Base-by-base conservation (phyloP, 768 basidiomycete species). In the Guyanaporus albipodus region DNA sequence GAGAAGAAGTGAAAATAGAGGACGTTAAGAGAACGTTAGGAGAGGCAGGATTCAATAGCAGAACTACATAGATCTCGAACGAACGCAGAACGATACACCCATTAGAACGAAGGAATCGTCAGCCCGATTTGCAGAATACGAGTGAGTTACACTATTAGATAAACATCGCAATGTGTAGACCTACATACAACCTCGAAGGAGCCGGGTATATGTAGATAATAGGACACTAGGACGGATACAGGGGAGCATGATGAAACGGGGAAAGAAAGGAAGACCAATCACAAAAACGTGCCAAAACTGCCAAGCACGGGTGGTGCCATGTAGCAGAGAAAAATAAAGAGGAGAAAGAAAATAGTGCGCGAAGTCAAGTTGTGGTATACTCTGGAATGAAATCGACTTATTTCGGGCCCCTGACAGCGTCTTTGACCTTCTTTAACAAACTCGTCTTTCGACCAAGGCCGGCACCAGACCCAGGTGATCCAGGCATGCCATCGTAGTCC, bases 1-100 rank as follows among this genome's bases (percentile, higher is more conserved):
- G 96, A 26, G 78, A 75, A 37, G 88, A 97, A 64, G 95, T 99
- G 4, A 73, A 68, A 33, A 94, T 99, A 50, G 68, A 69, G 37
- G 83, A 87, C 39, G 87, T 97, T 46, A 99, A 97, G 69, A 67
- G 68, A 34, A 67, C 72, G 2, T 59, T 90, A 52, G 59, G 58
- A 28, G 57, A 52, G 5, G 73, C 73, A 11, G 68, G 69, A 1
- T 75, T 88, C 42, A 79, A 77, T 45, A 76, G 78, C 34, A 69
- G 79, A 51, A 41, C 57, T 27, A 23, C 42, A 7, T 63, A 58
- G 53, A 39, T 33, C 5, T 24, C 1, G 33, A 9, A n/a, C n/a
- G n/a, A n/a, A n/a, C n/a, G n/a, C n/a, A n/a, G n/a, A n/a, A n/a
- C n/a, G n/a, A n/a, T n/a, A n/a, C n/a, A n/a, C n/a, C n/a, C n/a